Evolutionary conservation across 2,329 filamentous ascomycete species (phyloP).

Genomic region (Chaetothyriales sp.): DNA sequence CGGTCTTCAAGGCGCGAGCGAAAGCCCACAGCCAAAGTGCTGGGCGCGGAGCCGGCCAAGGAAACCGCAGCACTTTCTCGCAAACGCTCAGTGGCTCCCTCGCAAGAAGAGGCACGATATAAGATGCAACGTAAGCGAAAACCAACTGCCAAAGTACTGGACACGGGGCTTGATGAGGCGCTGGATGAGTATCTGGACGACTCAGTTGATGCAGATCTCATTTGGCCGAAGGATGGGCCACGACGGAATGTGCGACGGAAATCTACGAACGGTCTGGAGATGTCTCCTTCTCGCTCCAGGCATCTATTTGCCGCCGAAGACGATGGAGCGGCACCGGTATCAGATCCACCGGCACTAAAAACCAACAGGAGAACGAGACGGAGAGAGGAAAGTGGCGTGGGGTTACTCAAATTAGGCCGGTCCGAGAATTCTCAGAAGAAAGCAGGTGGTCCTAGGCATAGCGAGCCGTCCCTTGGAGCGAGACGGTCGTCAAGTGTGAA

Average conservation of each 20-base stretch:
- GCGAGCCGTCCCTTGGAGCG: neutral
- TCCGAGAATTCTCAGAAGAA: neutral
- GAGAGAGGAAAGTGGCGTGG: neutral
- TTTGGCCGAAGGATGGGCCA: neutral
- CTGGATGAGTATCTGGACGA: constrained; percentile 2
- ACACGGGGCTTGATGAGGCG: constrained; percentile 9
- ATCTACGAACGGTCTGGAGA: constrained; percentile 1
- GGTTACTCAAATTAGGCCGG: neutral
- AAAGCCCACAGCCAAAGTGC: constrained; percentile 10
- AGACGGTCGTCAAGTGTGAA: neutral
- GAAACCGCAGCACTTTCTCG: neutral
- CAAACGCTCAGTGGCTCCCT: constrained; percentile 8
- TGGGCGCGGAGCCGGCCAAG: constrained; percentile 2
- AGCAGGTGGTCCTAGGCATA: neutral
- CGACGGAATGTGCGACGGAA: neutral
- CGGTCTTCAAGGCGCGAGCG: constrained; percentile 9
- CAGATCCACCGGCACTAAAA: neutral
- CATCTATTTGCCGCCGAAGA: neutral
- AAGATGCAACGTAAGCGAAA: constrained; percentile 8
- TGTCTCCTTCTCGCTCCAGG: neutral
- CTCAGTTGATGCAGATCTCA: neutral
- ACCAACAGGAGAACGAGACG: neutral
- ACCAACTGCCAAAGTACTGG: constrained; percentile 7
- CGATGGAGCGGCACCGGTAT: neutral
- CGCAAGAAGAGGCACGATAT: constrained; percentile 4